Conservation (phyloP, 1,139 yeast species). For the Casaregolazyma suthepensis region DNA sequence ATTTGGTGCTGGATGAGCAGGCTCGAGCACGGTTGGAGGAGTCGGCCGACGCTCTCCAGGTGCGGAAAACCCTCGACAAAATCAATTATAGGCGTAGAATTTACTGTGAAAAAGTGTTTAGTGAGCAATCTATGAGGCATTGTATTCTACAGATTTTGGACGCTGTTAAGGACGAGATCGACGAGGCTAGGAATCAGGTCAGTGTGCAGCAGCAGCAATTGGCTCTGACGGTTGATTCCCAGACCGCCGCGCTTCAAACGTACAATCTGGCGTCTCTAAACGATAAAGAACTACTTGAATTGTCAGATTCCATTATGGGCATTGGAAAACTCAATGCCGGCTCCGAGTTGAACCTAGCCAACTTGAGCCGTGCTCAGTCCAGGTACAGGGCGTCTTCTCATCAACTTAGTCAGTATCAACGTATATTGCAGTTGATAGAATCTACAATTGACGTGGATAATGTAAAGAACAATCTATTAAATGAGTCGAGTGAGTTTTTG, state of each 20-base stretch:
- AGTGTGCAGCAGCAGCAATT: constrained; percentile 1
- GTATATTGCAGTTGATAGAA: background rate
- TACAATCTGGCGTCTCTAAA: constrained; percentile 4
- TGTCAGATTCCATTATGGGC: background rate
- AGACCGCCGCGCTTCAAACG: constrained; percentile 3
- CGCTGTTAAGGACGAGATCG: background rate
- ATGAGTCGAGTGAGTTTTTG: background rate
- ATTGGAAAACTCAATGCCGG: background rate
- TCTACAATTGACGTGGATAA: background rate
- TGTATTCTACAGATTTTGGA: constrained; percentile 17
- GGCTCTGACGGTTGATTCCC: constrained; percentile 6
- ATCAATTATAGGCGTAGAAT: constrained; percentile 15
- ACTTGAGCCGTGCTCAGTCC: background rate
- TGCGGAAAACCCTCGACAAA: constrained; percentile 15
- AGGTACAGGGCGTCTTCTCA: background rate
- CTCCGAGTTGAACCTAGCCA: background rate
- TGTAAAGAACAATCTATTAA: constrained; percentile 4
- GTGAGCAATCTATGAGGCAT: constrained; percentile 20
- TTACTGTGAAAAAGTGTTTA: constrained; percentile 17
- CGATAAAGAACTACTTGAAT: constrained; percentile 4
- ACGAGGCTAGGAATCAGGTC: constrained; percentile 1
- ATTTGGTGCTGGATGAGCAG: constrained; percentile 9
- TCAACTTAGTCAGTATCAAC: background rate
- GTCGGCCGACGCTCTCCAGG: constrained; percentile 3
- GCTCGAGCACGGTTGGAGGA: constrained; percentile 8